phyloP scores from a whole-genome alignment of 495 filamentous ascomycete species.

The Rusavskia elegans region DNA sequence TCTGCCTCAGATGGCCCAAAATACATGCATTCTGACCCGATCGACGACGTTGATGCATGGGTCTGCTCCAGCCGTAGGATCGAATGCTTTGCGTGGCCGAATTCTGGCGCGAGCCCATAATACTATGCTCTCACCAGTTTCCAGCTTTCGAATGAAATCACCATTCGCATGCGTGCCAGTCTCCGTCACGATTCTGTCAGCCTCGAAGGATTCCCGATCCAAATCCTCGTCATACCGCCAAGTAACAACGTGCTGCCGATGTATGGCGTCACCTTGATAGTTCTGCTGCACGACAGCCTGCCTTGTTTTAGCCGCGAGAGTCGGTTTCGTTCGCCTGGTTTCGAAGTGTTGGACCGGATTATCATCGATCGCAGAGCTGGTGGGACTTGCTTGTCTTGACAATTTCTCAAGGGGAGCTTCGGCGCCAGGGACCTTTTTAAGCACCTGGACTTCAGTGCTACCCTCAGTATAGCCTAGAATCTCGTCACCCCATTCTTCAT shows the following conservation, averaged over 20 bases:
- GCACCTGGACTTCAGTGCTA: not conserved
- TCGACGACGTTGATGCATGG: slow-evolving; percentile 3
- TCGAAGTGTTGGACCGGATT: not conserved
- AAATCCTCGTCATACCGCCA: slow-evolving; percentile 1
- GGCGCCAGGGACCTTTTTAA: not conserved
- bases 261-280: not conserved
- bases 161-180: not conserved
- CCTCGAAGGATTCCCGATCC: not conserved
- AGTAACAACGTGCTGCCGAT: not conserved
- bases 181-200: not conserved
- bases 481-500: not conserved
- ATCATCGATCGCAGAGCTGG: not conserved
- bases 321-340: not conserved
- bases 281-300: not conserved
- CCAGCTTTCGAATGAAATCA: not conserved
- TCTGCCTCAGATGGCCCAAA: slow-evolving; percentile 5
- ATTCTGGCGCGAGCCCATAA: slow-evolving; percentile 1
- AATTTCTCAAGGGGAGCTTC: not conserved
- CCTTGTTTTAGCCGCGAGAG: not conserved
- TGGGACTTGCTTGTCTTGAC: not conserved
- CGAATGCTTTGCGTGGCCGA: not conserved
- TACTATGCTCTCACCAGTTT: not conserved
- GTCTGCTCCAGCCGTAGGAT: not conserved
- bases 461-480: not conserved
- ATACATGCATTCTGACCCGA: slow-evolving; percentile 2